Evolutionary conservation across 129 eudicot species (phyloP).

Genomic region (Ambrosia trifida): DNA sequence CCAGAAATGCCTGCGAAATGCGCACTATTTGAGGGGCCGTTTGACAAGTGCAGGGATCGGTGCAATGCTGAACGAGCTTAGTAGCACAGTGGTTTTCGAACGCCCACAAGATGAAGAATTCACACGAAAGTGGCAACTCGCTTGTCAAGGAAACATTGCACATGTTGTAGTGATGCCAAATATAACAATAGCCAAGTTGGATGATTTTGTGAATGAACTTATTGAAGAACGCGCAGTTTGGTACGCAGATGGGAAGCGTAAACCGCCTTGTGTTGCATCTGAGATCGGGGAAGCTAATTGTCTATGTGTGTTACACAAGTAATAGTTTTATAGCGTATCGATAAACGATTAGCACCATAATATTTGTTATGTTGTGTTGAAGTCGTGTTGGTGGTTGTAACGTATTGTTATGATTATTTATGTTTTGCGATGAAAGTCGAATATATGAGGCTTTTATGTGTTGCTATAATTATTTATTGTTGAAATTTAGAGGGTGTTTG

Average conservation of each 20-base stretch:
- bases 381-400: conserved; percentile 30
- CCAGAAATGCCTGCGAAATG: conserved; percentile 91
- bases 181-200: conserved; percentile 73
- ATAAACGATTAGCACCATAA: neutral
- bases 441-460: neutral
- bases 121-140: conserved; percentile 92
- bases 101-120: conserved; percentile 89
- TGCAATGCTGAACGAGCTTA: conserved; percentile 94
- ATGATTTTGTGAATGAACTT: conserved; percentile 67
- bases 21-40: conserved; percentile 77
- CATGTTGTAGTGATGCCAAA: conserved; percentile 95
- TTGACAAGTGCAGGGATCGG: conserved; percentile 73
- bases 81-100: conserved; percentile 97
- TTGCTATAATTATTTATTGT: neutral
- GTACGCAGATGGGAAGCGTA: conserved; percentile 51
- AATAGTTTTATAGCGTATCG: conserved; percentile 3
- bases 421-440: conserved; percentile 2
- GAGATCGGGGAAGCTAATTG: conserved; percentile 75
- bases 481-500: neutral
- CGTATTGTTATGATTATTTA: neutral
- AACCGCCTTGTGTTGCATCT: conserved; percentile 86
- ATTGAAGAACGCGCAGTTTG: conserved; percentile 57
- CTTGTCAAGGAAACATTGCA: conserved; percentile 89
- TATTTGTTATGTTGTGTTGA: conserved; percentile 16
- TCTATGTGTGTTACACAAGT: conserved; percentile 68